Evolutionary conservation across 2,329 filamentous ascomycete genomes (phyloP).

Genomic region (Berkeleyomyces basicola): DNA sequence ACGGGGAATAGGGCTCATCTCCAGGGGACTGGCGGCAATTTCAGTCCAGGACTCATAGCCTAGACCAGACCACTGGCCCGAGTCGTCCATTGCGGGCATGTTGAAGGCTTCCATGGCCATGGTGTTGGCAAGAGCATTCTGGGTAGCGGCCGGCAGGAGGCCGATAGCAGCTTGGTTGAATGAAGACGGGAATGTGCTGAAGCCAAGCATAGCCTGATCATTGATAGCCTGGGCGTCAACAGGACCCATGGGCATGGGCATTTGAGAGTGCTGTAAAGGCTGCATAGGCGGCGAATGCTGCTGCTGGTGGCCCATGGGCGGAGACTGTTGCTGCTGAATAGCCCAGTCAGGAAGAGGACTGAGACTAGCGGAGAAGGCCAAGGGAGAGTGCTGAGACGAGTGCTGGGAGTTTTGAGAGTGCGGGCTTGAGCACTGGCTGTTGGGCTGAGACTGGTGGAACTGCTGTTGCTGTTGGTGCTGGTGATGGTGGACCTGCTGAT

Average conservation of each 20-base stretch:
- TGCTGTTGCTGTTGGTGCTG: constrained; percentile 25
- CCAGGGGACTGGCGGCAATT: constrained; percentile 40
- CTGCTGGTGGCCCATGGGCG: constrained; percentile 26
- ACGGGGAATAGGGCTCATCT: constrained; percentile 33
- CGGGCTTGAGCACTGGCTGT: constrained; percentile 35
- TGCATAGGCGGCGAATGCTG: constrained; percentile 20
- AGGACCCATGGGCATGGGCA: constrained; percentile 9
- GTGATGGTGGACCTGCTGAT: constrained; percentile 20
- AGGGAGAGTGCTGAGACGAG: constrained; percentile 34
- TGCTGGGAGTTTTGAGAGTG: constrained; percentile 34
- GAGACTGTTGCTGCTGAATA: constrained; percentile 34
- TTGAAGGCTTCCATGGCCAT: constrained; percentile 42
- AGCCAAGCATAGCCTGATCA: constrained; percentile 39
- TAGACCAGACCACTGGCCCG: constrained; percentile 41
- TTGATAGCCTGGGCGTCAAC: constrained; percentile 30
- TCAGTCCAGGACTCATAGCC: constrained; percentile 66
- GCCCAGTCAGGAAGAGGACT: constrained; percentile 42
- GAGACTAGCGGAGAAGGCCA: constrained; percentile 23
- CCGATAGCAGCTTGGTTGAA: constrained; percentile 41
- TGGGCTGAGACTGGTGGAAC: constrained; percentile 13
- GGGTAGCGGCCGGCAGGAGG: constrained; percentile 45
- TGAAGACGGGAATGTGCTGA: constrained; percentile 33
- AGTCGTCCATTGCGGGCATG: constrained; percentile 40
- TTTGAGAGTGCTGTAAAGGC: constrained; percentile 29
- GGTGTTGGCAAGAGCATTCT: constrained; percentile 45